Percentiles rank a stretch among this genome's conserved stretches.
These are phyloP conservation scores for Salix caprea DNA, from an alignment of 345 rosid species.

Conservation along the genomic window DNA sequence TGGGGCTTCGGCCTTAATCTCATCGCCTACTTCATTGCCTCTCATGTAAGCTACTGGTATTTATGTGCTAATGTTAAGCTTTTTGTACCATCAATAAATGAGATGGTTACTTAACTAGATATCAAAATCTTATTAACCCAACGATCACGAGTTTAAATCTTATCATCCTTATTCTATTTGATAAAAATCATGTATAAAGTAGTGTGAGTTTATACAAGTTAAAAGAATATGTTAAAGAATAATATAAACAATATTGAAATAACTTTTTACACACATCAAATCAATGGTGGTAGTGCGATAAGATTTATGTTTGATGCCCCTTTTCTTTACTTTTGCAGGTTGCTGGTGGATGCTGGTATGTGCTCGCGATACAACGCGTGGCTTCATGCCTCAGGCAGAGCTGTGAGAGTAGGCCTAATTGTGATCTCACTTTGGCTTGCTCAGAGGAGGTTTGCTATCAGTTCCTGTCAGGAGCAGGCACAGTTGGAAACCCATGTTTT, in stretches of 20 bases:
- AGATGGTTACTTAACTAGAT: too few species aligned
- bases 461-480: conserved; percentile 28
- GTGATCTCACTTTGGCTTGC: conserved; percentile 61
- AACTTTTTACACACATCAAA: too few species aligned
- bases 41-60: conserved; percentile 50
- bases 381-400: conserved; percentile 68
- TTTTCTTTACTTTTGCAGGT: conserved; percentile 37
- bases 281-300: neutral
- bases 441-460: conserved; percentile 58
- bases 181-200: too few species aligned
- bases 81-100: too few species aligned
- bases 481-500: conserved; percentile 42
- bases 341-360: conserved; percentile 94
- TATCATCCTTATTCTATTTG: accelerated
- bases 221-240: too few species aligned
- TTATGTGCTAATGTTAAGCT: neutral
- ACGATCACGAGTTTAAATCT: accelerated
- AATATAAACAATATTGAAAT: too few species aligned
- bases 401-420: conserved; percentile 43
- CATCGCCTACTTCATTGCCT: conserved; percentile 85
- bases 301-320: neutral
- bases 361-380: conserved; percentile 73
- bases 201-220: too few species aligned
- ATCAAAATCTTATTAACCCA: too few species aligned
- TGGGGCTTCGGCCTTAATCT: conserved; percentile 93